Evolutionary conservation across 73 alveolate species (phyloP), one percentile per base, ranked within the genome.

Genomic region (Halteria grandinella): DNA sequence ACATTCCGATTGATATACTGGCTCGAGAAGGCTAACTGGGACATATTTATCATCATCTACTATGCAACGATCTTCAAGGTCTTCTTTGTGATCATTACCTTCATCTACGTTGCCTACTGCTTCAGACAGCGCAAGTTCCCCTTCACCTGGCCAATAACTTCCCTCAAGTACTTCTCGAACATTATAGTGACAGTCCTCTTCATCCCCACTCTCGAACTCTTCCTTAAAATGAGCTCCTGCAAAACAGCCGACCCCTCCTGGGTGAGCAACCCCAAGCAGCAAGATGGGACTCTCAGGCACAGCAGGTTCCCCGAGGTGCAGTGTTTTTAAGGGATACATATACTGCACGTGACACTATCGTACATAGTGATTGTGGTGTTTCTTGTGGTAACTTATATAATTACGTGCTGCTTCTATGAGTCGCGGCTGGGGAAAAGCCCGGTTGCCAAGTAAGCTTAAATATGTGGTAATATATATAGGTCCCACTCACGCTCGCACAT

Each of bases 71-170:
- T 75, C 14, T 58, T 59, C 71, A 33, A 58, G 48, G 49, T 75
- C 7, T 75, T 75, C 71, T 45, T 75, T 15, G 48, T 75, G 29
- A 55, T 75, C 10, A 40, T 58, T 41, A 79, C 34, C 71, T 58
- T 75, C 36, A 17, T 75, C n/a, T 75, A 81, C 55, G 84, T 81
- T 40, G 72, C 78, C 23, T 72, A 48, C 44, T 28, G 76, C 37
- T 81, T 47, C 55, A 81, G 40, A 6, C 71, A 41, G 15, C 53
- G 74, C 41, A 55, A 72, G 54, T 72, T 71, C 34, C 57, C 91
- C 0, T 81, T 81, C 33, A 58, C 64, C 34, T 81, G 91, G 91
- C 91, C 91, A 14, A 58, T 81, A 18, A 31, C 71, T 12, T 41
- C 58, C 0, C 57, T 81, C 27, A 64, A 81, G 43, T 53, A 51